Conservation (phyloP, 179 eudicot species). For the Beta corolliflora region DNA sequence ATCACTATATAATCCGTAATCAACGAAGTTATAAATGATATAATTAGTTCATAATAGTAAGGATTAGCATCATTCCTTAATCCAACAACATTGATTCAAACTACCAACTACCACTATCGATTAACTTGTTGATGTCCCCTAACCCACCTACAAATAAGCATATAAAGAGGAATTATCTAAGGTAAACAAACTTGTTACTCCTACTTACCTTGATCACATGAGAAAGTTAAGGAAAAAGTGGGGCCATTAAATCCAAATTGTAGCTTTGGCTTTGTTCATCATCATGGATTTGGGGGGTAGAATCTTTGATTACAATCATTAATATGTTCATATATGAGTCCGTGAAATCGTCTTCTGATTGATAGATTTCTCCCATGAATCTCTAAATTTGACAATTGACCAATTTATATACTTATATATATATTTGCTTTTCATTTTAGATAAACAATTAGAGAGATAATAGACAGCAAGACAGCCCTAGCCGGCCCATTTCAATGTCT, state of each 20-base stretch:
- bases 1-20: neutral
- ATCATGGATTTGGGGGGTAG: constrained; percentile 20
- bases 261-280: constrained; percentile 16
- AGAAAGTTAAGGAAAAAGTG: constrained; percentile 10
- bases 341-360: constrained; percentile 24
- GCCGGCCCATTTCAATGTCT: neutral
- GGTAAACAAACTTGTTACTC: constrained; percentile 11
- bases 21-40: neutral
- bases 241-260: constrained; percentile 26
- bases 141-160: constrained; percentile 12
- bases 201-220: constrained; percentile 13
- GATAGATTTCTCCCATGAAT: constrained; percentile 7
- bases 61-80: neutral
- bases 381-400: constrained; percentile 12
- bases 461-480: neutral
- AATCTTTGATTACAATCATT: constrained; percentile 32
- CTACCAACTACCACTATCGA: constrained; percentile 22
- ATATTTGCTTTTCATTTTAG: neutral
- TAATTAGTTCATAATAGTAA: constrained; percentile 16
- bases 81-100: constrained; percentile 11
- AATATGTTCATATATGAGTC: constrained; percentile 19
- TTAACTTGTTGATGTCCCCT: constrained; percentile 10
- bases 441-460: neutral
- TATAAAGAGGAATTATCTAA: constrained; percentile 5
- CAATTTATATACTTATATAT: neutral